Evolutionary conservation across 2,329 filamentous ascomycete species (phyloP).

Genomic region (Colletotrichum horii): DNA sequence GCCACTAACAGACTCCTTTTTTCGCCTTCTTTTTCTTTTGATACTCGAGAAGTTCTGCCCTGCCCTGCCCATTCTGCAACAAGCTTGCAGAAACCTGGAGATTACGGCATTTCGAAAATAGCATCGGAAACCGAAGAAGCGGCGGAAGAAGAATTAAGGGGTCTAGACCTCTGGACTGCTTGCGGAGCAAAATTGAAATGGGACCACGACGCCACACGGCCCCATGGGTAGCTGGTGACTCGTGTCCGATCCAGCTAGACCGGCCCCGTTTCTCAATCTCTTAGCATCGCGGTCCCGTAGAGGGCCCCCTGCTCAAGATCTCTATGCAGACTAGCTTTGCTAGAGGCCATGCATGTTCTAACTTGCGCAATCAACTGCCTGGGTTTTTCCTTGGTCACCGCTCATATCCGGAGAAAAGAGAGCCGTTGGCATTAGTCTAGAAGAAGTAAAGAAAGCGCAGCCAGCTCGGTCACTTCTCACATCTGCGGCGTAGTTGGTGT

Average conservation of each 20-base stretch:
- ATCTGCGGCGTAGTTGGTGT: background rate
- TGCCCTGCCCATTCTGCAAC: background rate
- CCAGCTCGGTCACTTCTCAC: background rate
- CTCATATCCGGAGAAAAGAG: background rate
- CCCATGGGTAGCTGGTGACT: background rate
- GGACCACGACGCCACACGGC: background rate
- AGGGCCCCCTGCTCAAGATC: background rate
- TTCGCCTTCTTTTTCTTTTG: background rate
- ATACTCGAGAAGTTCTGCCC: background rate
- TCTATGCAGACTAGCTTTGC: background rate
- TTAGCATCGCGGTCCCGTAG: background rate
- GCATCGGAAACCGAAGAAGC: background rate
- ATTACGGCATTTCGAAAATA: background rate
- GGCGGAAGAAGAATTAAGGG: background rate
- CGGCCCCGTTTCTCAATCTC: background rate
- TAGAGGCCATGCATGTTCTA: background rate
- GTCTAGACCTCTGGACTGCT: background rate
- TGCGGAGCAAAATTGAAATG: slow-evolving; percentile 1
- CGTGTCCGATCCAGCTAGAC: background rate
- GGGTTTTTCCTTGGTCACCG: background rate
- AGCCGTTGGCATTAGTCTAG: background rate
- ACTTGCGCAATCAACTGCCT: background rate
- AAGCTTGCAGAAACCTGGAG: background rate
- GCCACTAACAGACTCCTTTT: background rate
- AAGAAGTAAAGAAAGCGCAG: background rate